Base-by-base conservation (phyloP, 208 protist species). In the Crithidia bombi region DNA sequence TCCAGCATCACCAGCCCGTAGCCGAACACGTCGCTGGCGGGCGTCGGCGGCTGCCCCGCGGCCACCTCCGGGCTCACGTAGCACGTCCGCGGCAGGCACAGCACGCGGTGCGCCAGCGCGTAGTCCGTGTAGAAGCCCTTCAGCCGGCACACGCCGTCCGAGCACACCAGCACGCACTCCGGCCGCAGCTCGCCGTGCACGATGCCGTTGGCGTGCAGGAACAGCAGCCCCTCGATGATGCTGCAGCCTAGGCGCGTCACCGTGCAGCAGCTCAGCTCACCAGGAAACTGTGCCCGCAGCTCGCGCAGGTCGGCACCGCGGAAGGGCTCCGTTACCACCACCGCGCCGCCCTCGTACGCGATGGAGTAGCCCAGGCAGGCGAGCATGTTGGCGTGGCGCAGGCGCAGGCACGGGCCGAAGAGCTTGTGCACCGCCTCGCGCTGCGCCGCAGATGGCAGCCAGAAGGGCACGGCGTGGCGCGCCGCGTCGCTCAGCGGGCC, bases 1-100 rank as follows among this genome's bases (percentile, higher is more conserved):
- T 92, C 81, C 25, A 92, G 39, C 21, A 88, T 35, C 44, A 79
- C 46, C 5, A 92, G 75, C 3, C 85, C 86, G 0, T 86, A 52
- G 21, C 81, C 82, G 46, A 80, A 92, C 23, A 92, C 78, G 65
- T 92, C 89, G 3, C 81, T 87, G 52, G 65, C 54, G 0, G 73
- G 49, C 3, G 77, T 85, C 26, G 70, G 75, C 30, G 70, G 67
- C 33, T 69, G 69, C 0, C 85, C 83, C n/a, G 54, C 50, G 28
- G 83, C 81, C 52, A 87, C 82, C 59, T 81, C 78, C 0, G 89
- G 89, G 30, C 86, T 83, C 72, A 91, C 76, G 75, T 92, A 81
- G 81, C 52, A 83, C 38, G 14, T 78, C 55, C 35, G 79, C 49
- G n/a, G 59, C 9, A 63, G 12, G 25, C 82, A 77, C 38, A 82